A percentile compares a stretch with the other conserved stretches of the same genome.
Conservation (phyloP, 805 yeast species). For the Nakazawaea populi region DNA sequence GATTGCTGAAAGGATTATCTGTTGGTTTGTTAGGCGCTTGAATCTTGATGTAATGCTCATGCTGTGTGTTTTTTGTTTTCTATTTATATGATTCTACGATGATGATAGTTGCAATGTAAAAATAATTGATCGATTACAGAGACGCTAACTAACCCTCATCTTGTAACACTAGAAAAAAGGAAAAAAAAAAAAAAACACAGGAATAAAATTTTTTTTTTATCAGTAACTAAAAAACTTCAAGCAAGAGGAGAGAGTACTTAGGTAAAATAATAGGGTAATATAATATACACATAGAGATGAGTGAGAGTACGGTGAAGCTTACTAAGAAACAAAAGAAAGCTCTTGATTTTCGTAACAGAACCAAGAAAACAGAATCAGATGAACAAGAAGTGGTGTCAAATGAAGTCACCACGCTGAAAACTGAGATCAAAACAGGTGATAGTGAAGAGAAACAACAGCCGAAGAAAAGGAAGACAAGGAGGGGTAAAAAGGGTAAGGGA, state of each 20-base stretch:
- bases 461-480: conserved; percentile 70
- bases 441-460: conserved; percentile 22
- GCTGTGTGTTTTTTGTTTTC: too few relatives aligned
- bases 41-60: neutral
- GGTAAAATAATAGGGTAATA: neutral
- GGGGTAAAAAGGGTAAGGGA: conserved; percentile 71
- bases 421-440: conserved; percentile 24
- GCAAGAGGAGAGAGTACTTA: neutral
- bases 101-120: too few relatives aligned
- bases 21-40: conserved; percentile 40
- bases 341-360: conserved; percentile 44
- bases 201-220: too few relatives aligned
- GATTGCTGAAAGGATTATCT: conserved; percentile 65
- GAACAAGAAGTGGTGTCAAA: conserved; percentile 19
- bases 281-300: neutral
- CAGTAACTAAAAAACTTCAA: too few relatives aligned
- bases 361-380: conserved; percentile 30
- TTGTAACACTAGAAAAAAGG: too few relatives aligned
- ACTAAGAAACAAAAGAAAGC: conserved; percentile 67
- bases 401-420: conserved; percentile 17
- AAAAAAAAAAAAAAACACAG: too few relatives aligned
- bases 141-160: too few relatives aligned
- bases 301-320: conserved; percentile 31
- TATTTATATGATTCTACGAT: too few relatives aligned
- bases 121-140: too few relatives aligned